Conservation (phyloP, 345 rosid genomes). For the Salix arbutifolia region DNA sequence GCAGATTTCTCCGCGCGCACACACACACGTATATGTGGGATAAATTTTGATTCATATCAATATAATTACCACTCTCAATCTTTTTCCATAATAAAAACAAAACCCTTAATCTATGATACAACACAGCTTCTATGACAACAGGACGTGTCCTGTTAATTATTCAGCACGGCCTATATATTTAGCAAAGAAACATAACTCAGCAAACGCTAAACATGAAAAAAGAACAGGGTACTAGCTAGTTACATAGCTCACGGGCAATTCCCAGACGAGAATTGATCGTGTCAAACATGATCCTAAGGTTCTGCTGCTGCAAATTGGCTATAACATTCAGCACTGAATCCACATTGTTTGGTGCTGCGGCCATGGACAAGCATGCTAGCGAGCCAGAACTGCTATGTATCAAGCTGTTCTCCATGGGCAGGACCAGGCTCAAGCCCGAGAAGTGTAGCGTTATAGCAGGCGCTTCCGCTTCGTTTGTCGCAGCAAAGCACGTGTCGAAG, state of each 20-base stretch:
- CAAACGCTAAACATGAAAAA: neutral
- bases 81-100: neutral
- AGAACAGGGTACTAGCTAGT: slow-evolving; percentile 29
- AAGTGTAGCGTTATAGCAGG: slow-evolving; percentile 61
- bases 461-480: slow-evolving; percentile 36
- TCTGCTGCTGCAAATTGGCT: slow-evolving; percentile 92
- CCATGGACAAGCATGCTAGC: slow-evolving; percentile 77
- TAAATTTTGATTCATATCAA: too few species aligned
- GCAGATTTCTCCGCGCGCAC: too few species aligned
- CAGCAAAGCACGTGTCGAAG: slow-evolving; percentile 72
- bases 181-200: neutral
- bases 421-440: slow-evolving; percentile 45
- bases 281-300: slow-evolving; percentile 69
- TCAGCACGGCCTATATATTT: neutral
- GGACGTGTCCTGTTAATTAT: slow-evolving; percentile 1
- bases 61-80: too few species aligned
- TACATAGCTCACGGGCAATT: slow-evolving; percentile 74
- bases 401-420: slow-evolving; percentile 81
- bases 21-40: too few species aligned
- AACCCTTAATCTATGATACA: neutral
- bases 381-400: slow-evolving; percentile 78
- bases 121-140: neutral
- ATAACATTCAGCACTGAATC: slow-evolving; percentile 71
- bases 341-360: slow-evolving; percentile 53
- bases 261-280: slow-evolving; percentile 69